Evolutionary conservation across 2,329 filamentous ascomycete species (phyloP).

Genomic region (Xylariomycetidae sp.): DNA sequence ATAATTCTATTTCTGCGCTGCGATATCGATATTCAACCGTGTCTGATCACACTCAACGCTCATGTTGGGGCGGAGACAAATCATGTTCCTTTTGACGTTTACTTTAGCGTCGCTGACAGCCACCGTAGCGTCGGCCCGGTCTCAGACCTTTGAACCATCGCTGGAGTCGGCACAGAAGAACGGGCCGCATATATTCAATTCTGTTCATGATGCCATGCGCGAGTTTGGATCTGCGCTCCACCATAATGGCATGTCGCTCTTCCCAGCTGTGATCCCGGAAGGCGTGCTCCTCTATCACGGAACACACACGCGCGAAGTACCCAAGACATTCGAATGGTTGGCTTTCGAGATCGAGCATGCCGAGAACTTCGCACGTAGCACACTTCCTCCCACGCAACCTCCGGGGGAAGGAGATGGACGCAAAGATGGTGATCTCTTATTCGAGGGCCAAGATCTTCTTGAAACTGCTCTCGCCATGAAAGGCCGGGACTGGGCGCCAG

Average conservation of each 20-base stretch:
- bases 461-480: not conserved
- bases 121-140: slow-evolving; percentile 4
- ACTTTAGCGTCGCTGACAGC: not conserved
- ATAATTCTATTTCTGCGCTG: too few relatives aligned
- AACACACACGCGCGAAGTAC: slow-evolving; percentile 35
- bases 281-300: slow-evolving; percentile 69
- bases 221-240: slow-evolving; percentile 70
- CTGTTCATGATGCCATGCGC: slow-evolving; percentile 65
- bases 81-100: too few relatives aligned
- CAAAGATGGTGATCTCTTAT: slow-evolving; percentile 3
- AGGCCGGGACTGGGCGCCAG: slow-evolving; percentile 4
- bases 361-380: slow-evolving; percentile 51
- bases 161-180: slow-evolving; percentile 40
- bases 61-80: too few relatives aligned
- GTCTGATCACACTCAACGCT: too few relatives aligned
- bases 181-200: slow-evolving; percentile 66
- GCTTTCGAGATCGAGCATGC: slow-evolving; percentile 76
- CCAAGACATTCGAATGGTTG: slow-evolving; percentile 61
- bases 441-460: not conserved
- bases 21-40: too few relatives aligned
- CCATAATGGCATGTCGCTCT: slow-evolving; percentile 73
- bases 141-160: slow-evolving; percentile 28
- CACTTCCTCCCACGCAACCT: not conserved
- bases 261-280: slow-evolving; percentile 59
- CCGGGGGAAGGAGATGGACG: slow-evolving; percentile 1